A percentile compares a stretch with the other conserved stretches of the same genome.
phyloP scores from a whole-genome alignment of 2,329 filamentous ascomycete genomes.

The Calonectria montana region DNA sequence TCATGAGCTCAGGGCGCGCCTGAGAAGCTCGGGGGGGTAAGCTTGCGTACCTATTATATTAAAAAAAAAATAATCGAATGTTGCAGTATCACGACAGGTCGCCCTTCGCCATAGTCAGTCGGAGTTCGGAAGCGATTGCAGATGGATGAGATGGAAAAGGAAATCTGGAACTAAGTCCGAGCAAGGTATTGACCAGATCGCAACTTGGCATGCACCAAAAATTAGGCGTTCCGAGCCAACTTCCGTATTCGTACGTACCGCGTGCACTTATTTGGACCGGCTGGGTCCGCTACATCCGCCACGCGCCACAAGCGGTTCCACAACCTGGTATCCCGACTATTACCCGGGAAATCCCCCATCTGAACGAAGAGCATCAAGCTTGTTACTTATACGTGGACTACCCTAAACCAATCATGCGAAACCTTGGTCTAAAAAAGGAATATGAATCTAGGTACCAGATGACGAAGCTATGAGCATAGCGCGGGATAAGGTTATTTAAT shows the following conservation, averaged over 20 bases:
- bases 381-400: not conserved
- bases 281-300: slow-evolving; percentile 25
- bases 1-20: slow-evolving; percentile 11
- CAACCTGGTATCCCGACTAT: slow-evolving; percentile 25
- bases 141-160: slow-evolving; percentile 37
- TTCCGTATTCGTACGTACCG: slow-evolving; percentile 30
- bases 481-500: not conserved
- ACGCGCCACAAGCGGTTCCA: slow-evolving; percentile 25
- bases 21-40: not conserved
- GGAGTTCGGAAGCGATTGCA: slow-evolving; percentile 5
- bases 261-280: slow-evolving; percentile 26
- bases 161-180: slow-evolving; percentile 30
- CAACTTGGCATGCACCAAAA: slow-evolving; percentile 45
- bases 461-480: not conserved
- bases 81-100: slow-evolving; percentile 28
- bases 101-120: slow-evolving; percentile 36
- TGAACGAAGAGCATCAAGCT: slow-evolving; percentile 7
- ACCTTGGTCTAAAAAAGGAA: not conserved
- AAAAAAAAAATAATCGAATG: slow-evolving; percentile 37
- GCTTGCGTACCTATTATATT: slow-evolving; percentile 41
- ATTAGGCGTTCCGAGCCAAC: slow-evolving; percentile 33
- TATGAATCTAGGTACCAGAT: not conserved
- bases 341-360: slow-evolving; percentile 29
- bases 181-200: slow-evolving; percentile 41
- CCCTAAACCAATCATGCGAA: slow-evolving; percentile 12